Evolutionary conservation across 495 filamentous ascomycete genomes (phyloP).

Genomic region (Xylaria acuta): DNA sequence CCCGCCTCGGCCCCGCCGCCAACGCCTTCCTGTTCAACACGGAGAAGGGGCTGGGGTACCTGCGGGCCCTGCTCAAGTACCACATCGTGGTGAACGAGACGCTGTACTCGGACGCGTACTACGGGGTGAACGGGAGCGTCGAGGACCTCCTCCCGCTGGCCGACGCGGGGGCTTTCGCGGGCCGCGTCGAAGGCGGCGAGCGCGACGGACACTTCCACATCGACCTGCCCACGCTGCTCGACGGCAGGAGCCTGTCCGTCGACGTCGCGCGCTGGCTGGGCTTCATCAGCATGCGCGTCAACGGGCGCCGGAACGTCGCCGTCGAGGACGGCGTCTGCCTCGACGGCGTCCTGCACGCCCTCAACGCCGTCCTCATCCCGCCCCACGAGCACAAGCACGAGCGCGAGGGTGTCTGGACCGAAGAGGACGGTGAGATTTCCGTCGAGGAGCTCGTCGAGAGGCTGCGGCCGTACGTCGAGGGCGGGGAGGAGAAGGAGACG

Average conservation of each 20-base stretch:
- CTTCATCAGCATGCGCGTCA: conserved; percentile 71
- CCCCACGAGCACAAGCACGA: conserved; percentile 55
- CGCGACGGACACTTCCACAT: conserved; percentile 54
- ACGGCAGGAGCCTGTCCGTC: conserved; percentile 64
- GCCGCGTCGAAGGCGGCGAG: neutral
- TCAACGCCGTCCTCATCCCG: conserved; percentile 74
- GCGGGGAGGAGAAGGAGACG: conserved; percentile 24
- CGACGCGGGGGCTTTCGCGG: conserved; percentile 9
- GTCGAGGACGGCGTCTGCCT: conserved; percentile 69
- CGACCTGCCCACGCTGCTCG: conserved; percentile 70
- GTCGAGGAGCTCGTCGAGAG: conserved; percentile 69
- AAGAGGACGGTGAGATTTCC: conserved; percentile 60
- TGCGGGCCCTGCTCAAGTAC: conserved; percentile 78
- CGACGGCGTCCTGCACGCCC: conserved; percentile 80
- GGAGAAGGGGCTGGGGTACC: conserved; percentile 67
- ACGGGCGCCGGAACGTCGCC: conserved; percentile 66
- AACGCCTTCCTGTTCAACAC: conserved; percentile 81
- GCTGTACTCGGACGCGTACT: conserved; percentile 82
- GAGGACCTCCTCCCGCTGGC: neutral
- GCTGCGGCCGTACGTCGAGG: conserved; percentile 44
- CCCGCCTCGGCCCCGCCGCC: conserved; percentile 67
- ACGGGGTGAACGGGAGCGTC: conserved; percentile 46
- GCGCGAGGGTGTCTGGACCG: conserved; percentile 20
- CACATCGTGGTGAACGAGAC: conserved; percentile 77
- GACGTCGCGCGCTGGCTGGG: conserved; percentile 70